Conservation (phyloP, 495 filamentous ascomycete genomes). For the Margaritispora aquatica region DNA sequence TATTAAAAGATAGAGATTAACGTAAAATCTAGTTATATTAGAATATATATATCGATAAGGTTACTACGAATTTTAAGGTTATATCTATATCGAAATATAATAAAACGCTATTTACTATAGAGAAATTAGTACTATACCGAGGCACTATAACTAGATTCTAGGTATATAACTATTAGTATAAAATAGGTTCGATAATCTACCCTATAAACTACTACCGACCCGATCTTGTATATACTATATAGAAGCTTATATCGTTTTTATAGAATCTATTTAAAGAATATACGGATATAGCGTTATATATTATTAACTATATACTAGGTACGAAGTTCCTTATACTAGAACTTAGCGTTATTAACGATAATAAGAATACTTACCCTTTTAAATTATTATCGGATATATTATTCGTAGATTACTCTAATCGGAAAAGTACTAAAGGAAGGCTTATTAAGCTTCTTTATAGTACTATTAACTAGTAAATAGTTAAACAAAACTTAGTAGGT, state of each 20-base stretch:
- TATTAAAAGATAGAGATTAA: not conserved
- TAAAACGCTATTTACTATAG: not conserved
- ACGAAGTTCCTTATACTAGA: not conserved
- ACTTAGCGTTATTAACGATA: not conserved
- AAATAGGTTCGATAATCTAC: not conserved
- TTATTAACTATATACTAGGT: not conserved
- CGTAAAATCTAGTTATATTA: not conserved
- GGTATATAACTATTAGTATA: not conserved
- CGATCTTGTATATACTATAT: not conserved
- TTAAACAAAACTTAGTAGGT: not conserved
- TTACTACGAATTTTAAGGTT: not conserved
- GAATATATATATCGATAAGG: not conserved
- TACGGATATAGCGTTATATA: not conserved
- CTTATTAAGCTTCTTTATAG: not conserved
- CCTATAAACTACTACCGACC: not conserved
- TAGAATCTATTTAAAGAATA: not conserved
- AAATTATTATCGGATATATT: not conserved
- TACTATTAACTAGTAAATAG: not conserved
- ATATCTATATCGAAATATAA: not conserved
- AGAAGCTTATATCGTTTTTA: not conserved
- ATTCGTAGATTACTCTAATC: not conserved
- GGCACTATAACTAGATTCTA: not conserved
- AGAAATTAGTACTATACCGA: not conserved
- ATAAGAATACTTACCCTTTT: not conserved
- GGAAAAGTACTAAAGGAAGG: not conserved